Evolutionary conservation across 129 eudicot genomes (phyloP).

Genomic region (Tanacetum coccineum): DNA sequence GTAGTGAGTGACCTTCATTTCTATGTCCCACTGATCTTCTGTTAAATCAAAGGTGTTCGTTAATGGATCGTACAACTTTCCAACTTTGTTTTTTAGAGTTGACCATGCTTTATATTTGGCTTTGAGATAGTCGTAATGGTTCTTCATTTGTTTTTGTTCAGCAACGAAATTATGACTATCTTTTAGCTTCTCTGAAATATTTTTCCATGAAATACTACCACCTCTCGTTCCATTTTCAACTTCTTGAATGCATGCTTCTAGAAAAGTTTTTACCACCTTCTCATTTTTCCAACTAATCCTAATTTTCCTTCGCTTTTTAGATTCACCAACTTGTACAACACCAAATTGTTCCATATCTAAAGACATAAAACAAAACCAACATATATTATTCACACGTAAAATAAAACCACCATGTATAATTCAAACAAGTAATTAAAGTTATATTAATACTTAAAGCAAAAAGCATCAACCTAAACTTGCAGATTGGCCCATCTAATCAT

Average conservation of each 20-base stretch:
- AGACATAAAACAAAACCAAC: slow-evolving; percentile 1
- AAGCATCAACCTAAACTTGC: too few relatives aligned
- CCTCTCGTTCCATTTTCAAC: slow-evolving; percentile 18
- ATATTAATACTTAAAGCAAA: too few relatives aligned
- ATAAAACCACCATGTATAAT: not conserved
- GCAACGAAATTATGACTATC: slow-evolving; percentile 24
- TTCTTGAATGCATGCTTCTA: slow-evolving; percentile 20
- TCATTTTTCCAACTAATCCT: slow-evolving; percentile 31
- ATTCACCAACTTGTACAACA: slow-evolving; percentile 24
- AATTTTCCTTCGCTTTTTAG: slow-evolving; percentile 12
- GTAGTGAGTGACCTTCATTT: slow-evolving; percentile 20
- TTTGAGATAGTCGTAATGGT: slow-evolving; percentile 30
- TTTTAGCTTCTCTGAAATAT: slow-evolving; percentile 23
- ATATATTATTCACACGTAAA: not conserved
- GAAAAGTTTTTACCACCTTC: slow-evolving; percentile 20
- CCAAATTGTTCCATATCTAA: slow-evolving; percentile 26
- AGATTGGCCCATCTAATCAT: too few relatives aligned
- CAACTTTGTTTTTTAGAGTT: slow-evolving; percentile 18
- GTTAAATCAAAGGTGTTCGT: slow-evolving; percentile 29
- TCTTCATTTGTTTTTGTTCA: slow-evolving; percentile 30
- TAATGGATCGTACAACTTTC: slow-evolving; percentile 19
- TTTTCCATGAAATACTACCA: slow-evolving; percentile 22
- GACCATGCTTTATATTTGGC: slow-evolving; percentile 29
- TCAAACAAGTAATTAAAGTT: not conserved
- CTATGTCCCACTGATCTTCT: slow-evolving; percentile 28